Base-by-base conservation (phyloP, 352 stramenopile genomes). In the Pythium aristosporum region DNA sequence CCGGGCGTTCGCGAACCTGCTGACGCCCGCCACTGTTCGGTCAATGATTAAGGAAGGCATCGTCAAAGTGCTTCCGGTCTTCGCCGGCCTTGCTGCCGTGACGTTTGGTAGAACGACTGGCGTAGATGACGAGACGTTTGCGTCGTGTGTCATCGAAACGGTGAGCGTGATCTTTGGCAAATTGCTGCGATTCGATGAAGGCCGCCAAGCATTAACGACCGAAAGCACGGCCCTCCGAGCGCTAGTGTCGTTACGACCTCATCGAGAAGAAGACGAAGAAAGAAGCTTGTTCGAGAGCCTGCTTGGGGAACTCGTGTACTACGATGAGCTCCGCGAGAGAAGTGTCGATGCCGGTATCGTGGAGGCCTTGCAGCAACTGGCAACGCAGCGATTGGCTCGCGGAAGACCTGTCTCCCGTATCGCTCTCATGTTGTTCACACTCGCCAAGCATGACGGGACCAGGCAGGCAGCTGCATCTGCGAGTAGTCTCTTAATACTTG, bases 11-110 rank as follows among this genome's bases (percentile, higher is more conserved):
- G 57, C 85, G 6, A 92, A 94, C 41, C 71, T 94, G 4, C 32
- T 92, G 18, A 88, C 73, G 13, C 51, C 63, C 18, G 71, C 85
- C 21, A 92, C 83, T 2, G 78, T 89, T 57, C 79, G 79, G 11
- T n/a, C 51, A 10, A 85, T 92, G 71, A 71, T 94, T 0, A 54
- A 70, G 9, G 80, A 93, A 61, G 85, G 85, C 15, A 67, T 92
- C 5, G 77, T 89, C 9, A 90, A 91, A 42, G 69, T 93, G 1
- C 48, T 93, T 15, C 74, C 82, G 0, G 71, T 68, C 2, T 79
- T 91, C 34, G 67, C 75, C 12, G 69, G 42, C 2, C 51, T 86
- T 10, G 71, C 64, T 5, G 32, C 44, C 44, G 43, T 32, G 20
- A 41, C 21, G 1, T 0, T 23, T 25, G 47, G 34, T 10, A 39